These are phyloP conservation scores for Phytophthora palmivora DNA, from an alignment of 352 stramenopile species.

Conservation along the genomic window DNA sequence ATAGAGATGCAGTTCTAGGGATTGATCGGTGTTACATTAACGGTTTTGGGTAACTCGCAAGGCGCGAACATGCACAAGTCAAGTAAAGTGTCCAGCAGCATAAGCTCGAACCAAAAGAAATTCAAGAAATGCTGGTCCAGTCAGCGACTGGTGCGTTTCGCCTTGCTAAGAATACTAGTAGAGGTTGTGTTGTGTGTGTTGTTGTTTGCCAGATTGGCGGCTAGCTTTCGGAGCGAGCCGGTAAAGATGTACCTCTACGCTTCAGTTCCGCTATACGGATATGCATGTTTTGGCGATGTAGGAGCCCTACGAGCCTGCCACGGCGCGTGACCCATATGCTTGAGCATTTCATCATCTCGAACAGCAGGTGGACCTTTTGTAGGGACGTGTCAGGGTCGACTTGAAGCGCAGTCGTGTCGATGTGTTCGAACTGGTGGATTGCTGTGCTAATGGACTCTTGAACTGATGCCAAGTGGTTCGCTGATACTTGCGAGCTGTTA, in stretches of 20 bases:
- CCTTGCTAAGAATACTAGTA: slow-evolving; percentile 3
- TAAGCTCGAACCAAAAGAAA: slow-evolving; percentile 27
- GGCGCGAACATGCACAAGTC: slow-evolving; percentile 22
- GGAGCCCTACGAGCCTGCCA: slow-evolving; percentile 59
- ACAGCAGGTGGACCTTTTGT: slow-evolving; percentile 74
- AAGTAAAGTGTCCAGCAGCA: slow-evolving; percentile 23
- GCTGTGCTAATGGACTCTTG: not conserved
- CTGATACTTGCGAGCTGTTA: not conserved
- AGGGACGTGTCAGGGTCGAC: slow-evolving; percentile 60
- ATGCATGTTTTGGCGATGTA: slow-evolving; percentile 60
- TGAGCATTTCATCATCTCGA: slow-evolving; percentile 78
- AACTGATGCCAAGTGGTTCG: not conserved
- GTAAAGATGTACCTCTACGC: slow-evolving; percentile 9
- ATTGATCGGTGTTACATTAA: slow-evolving; percentile 37
- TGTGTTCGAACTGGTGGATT: slow-evolving; percentile 22
- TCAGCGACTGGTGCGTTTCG: slow-evolving; percentile 15
- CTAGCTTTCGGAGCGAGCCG: slow-evolving; percentile 13
- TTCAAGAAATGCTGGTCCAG: slow-evolving; percentile 24
- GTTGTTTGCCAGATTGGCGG: slow-evolving; percentile 18
- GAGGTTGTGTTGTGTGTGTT: slow-evolving; percentile 6
- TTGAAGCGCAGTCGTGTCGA: slow-evolving; percentile 65
- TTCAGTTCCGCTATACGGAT: slow-evolving; percentile 42
- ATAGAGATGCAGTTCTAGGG: slow-evolving; percentile 55
- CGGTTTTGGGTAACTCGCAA: slow-evolving; percentile 33
- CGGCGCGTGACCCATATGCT: slow-evolving; percentile 63